Percentiles rank a stretch among this genome's conserved stretches.
Conservation (phyloP, 805 yeast genomes). For the Teunomyces lycoperdinae region DNA sequence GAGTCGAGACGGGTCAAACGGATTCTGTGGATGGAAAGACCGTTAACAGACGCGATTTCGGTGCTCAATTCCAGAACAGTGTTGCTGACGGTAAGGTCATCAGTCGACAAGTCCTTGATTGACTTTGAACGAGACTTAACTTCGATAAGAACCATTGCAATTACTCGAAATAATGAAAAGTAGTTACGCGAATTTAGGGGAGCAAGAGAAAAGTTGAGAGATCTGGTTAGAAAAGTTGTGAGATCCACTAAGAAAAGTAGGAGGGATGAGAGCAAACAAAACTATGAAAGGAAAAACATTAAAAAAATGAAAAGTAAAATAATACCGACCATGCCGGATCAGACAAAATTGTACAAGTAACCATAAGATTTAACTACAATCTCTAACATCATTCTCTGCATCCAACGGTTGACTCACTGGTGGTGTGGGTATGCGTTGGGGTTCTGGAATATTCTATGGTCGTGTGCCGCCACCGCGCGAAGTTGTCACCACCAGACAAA, state of each 20-base stretch:
- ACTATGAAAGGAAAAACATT: too few species aligned
- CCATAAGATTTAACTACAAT: too few species aligned
- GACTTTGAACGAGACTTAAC: constrained; percentile 62
- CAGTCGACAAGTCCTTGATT: constrained; percentile 48
- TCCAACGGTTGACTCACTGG: too few species aligned
- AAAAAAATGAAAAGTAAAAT: too few species aligned
- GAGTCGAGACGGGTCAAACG: constrained; percentile 46
- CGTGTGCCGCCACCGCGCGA: constrained; percentile 2
- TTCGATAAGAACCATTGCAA: constrained; percentile 42
- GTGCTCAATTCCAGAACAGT: constrained; percentile 43
- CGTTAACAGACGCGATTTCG: constrained; percentile 44
- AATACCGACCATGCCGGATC: too few species aligned
- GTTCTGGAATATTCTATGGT: constrained; percentile 2
- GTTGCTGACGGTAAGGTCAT: constrained; percentile 27
- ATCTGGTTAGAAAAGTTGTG: not conserved
- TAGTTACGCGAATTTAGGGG: too few species aligned
- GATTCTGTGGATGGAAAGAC: constrained; percentile 25
- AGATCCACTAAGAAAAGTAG: too few species aligned
- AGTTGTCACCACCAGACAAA: not conserved
- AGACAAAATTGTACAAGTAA: too few species aligned
- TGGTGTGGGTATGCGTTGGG: not conserved
- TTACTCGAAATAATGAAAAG: not conserved
- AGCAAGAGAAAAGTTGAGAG: not conserved
- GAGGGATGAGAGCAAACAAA: too few species aligned
- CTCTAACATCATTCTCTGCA: not conserved